A percentile compares a stretch with the other conserved stretches of the same genome.
Conservation (phyloP, 495 filamentous ascomycete genomes). For the Hypoxylon fuscum region DNA sequence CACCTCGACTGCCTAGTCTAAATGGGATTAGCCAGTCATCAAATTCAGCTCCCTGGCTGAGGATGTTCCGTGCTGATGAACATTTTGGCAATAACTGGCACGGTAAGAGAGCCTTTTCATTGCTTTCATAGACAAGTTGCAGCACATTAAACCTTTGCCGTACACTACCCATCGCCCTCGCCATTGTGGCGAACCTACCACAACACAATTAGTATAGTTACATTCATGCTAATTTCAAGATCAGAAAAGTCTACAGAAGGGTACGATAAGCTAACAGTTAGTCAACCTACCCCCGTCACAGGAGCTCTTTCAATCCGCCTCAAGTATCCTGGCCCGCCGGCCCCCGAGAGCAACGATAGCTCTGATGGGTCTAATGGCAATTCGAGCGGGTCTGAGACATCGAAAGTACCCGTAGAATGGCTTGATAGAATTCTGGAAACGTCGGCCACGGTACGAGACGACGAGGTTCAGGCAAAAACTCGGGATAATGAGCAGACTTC, state of each 20-base stretch:
- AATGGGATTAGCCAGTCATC: slow-evolving; percentile 23
- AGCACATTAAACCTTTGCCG: not conserved
- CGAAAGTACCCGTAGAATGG: slow-evolving; percentile 32
- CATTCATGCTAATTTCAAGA: not conserved
- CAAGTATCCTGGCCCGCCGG: not conserved
- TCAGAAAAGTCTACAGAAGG: not conserved
- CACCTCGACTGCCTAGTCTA: slow-evolving; percentile 27
- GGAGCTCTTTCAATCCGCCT: slow-evolving; percentile 14
- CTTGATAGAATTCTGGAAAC: slow-evolving; percentile 40
- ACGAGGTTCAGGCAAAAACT: not conserved
- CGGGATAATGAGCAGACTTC: no score
- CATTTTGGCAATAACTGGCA: not conserved
- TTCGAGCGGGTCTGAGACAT: not conserved
- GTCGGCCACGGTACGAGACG: slow-evolving; percentile 22
- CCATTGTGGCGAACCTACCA: not conserved
- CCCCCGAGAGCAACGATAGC: not conserved
- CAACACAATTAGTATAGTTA: not conserved
- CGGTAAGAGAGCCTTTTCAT: slow-evolving; percentile 17
- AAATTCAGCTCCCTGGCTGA: slow-evolving; percentile 18
- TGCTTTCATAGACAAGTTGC: not conserved
- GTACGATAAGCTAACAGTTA: not conserved
- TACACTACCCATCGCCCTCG: not conserved
- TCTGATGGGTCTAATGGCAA: not conserved
- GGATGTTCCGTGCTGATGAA: slow-evolving; percentile 29
- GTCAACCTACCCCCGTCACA: not conserved